These are phyloP conservation scores for Kwoniella heveanensis DNA, from an alignment of 768 basidiomycete genomes.

Conservation along the genomic window DNA sequence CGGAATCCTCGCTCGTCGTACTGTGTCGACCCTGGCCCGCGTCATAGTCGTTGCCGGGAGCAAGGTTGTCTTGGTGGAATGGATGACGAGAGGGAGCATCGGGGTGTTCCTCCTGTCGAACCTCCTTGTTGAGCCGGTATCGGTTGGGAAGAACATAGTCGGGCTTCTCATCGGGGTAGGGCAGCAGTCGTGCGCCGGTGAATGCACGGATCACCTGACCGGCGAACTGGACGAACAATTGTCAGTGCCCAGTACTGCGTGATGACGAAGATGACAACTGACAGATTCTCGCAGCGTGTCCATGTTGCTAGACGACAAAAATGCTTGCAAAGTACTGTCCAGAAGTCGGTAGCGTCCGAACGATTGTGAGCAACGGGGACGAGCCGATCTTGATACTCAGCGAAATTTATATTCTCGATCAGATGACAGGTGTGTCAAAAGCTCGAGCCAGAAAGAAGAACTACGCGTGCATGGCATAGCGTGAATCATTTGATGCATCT, in stretches of 20 bases:
- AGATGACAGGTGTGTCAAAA: too few species aligned
- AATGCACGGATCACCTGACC: constrained; percentile 32
- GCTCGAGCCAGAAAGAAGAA: too few species aligned
- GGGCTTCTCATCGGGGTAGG: constrained; percentile 35
- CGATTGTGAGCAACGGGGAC: too few species aligned
- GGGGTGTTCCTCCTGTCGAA: not conserved
- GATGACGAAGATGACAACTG: constrained; percentile 4
- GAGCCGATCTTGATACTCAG: too few species aligned
- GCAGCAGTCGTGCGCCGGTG: constrained; percentile 22
- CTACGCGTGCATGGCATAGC: too few species aligned
- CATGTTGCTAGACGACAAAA: constrained; percentile 9
- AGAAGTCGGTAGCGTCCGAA: too few species aligned
- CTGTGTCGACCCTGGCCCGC: constrained; percentile 6
- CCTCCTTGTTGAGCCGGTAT: constrained; percentile 27
- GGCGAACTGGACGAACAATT: constrained; percentile 23
- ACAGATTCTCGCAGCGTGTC: constrained; percentile 35
- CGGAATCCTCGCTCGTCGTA: constrained; percentile 14
- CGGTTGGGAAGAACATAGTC: constrained; percentile 36
- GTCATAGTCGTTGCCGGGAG: constrained; percentile 9
- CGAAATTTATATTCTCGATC: too few species aligned
- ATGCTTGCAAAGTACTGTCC: too few species aligned
- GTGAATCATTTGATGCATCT: too few species aligned
- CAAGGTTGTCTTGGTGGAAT: constrained; percentile 17
- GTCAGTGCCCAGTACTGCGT: too few species aligned
- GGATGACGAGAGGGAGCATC: constrained; percentile 14